Evolutionary conservation across 495 filamentous ascomycete genomes (phyloP), one percentile per base, ranked within the genome.

Genomic region (Saxispiralis lemnorum): DNA sequence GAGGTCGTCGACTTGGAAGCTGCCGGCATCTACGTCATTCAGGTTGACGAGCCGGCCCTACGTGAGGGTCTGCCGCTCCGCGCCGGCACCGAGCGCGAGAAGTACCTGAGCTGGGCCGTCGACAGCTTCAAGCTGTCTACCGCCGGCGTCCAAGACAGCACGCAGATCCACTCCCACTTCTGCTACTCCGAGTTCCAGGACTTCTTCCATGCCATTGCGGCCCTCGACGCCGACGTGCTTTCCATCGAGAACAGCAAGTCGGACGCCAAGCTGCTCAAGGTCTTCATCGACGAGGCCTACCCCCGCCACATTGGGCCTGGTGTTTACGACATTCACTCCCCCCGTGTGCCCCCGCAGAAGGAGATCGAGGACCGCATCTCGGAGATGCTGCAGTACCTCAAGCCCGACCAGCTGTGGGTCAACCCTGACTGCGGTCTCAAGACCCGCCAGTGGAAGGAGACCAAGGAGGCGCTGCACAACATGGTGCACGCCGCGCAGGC

Each of bases 131-230:
- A 79, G 60, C 83, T 97, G 51, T 75, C 89, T 46, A 87, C 84
- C 55, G 73, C 84, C 41, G 88, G 83, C 59, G 89, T 96, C 41
- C 61, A 80, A 58, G 83, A 97, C 61, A 80, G 76, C 43, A 96
- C 92, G 52, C 89, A 97, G 72, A 93, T 97, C 66, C 89, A 97
- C 76, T 94, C 85, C 40, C 89, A 97, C 72, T 97, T 97, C 85
- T 97, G 89, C 66, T 97, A 97, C 78, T 94, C 86, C 36, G 89
- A 97, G 72, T 97, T 97, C 82, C 89, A 97, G 69, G 89, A 97
- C 73, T 97, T 97, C 76, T 97, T 97, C 82, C 83, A 96, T 63
- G 88, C 89, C 66, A 97, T 97, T 53, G 85, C 92, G 48, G 92
- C 92, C 34, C 74, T 97, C 45, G 89, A 97, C 62, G 86, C 89